Conservation (phyloP, 2,329 filamentous ascomycete genomes). For the Scedosporium aurantiacum region DNA sequence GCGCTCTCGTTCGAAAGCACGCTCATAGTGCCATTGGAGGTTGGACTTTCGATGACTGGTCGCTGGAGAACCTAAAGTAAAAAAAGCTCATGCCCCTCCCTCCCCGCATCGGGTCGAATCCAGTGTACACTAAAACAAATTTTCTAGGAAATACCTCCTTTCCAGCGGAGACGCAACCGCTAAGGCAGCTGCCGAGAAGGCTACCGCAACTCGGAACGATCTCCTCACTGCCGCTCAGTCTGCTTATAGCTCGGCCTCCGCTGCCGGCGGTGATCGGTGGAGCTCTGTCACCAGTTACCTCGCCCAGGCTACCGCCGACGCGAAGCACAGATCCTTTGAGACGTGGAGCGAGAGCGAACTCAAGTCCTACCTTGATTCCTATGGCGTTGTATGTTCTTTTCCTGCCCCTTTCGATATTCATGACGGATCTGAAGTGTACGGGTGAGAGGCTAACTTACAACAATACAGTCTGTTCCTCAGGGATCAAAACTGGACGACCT, state of each 20-base stretch:
- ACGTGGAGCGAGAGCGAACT: slow-evolving; percentile 64
- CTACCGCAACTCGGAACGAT: slow-evolving; percentile 60
- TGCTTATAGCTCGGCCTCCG: slow-evolving; percentile 48
- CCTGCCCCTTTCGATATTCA: background rate
- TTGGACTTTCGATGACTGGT: slow-evolving; percentile 69
- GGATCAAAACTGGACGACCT: slow-evolving; percentile 59
- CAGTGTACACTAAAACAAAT: background rate
- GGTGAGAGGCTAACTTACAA: slow-evolving; percentile 10
- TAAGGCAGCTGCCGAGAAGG: slow-evolving; percentile 49
- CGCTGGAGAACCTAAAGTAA: slow-evolving; percentile 48
- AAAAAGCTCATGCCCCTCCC: background rate
- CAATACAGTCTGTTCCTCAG: slow-evolving; percentile 40
- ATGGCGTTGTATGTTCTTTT: slow-evolving; percentile 42
- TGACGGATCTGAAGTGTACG: background rate
- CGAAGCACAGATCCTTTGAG: slow-evolving; percentile 57
- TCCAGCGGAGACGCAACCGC: slow-evolving; percentile 42
- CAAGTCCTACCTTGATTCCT: slow-evolving; percentile 70
- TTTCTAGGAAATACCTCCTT: slow-evolving; percentile 38
- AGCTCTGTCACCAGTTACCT: slow-evolving; percentile 65
- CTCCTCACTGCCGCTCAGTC: slow-evolving; percentile 54
- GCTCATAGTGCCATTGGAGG: slow-evolving; percentile 57
- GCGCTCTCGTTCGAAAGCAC: slow-evolving; percentile 63
- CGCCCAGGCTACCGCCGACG: slow-evolving; percentile 50
- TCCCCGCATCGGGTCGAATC: background rate
- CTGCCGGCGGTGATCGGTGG: slow-evolving; percentile 43